phyloP scores from a whole-genome alignment of 83 land plant species.

The Thuja plicata region DNA sequence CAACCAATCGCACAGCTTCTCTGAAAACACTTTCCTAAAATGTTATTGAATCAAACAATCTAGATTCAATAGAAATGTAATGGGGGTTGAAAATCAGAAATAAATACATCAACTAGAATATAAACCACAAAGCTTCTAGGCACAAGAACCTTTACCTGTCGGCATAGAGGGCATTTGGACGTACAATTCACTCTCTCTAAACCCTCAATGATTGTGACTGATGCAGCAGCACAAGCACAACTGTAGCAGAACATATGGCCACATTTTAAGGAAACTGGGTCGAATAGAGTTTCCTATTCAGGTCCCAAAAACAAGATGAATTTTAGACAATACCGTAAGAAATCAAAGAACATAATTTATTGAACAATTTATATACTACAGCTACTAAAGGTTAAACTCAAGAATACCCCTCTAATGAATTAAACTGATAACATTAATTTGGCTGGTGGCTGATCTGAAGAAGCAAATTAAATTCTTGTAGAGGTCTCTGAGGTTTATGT shows the following conservation, averaged over 20 bases:
- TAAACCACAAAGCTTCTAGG: background rate
- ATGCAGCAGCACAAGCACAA: constrained; percentile 77
- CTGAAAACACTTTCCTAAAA: constrained; percentile 69
- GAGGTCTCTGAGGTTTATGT: no score
- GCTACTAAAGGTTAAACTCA: no score
- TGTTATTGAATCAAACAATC: background rate
- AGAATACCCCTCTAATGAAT: no score
- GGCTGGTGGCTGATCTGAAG: no score
- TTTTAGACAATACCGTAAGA: background rate
- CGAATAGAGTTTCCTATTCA: constrained; percentile 66
- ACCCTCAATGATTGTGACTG: constrained; percentile 63
- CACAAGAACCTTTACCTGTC: constrained; percentile 35
- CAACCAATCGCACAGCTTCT: constrained; percentile 74
- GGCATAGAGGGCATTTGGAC: constrained; percentile 66
- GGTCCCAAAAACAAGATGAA: background rate
- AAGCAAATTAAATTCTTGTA: no score
- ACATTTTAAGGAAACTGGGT: constrained; percentile 70
- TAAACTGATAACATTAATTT: no score
- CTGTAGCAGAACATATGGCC: constrained; percentile 78
- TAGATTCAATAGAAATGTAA: background rate
- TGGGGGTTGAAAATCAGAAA: background rate
- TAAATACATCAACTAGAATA: background rate
- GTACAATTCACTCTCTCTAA: constrained; percentile 32
- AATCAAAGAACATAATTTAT: background rate
- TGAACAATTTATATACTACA: background rate